These are phyloP conservation scores for Hibiscus mutabilis DNA, from an alignment of 345 rosid genomes.

Conservation along the genomic window DNA sequence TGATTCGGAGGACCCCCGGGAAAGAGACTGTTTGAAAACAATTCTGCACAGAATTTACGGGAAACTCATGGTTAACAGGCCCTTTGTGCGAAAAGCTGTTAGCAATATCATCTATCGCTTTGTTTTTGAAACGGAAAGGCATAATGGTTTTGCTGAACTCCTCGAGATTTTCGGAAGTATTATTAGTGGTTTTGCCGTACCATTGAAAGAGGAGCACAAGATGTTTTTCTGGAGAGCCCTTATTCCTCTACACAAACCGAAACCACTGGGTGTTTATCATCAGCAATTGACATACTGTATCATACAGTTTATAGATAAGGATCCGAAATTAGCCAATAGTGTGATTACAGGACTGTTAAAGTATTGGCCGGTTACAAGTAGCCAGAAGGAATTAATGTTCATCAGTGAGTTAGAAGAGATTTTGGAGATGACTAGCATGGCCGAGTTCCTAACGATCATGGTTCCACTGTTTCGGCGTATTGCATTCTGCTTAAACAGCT, in stretches of 20 bases:
- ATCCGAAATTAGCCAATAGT: conserved; percentile 43
- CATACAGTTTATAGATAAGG: conserved; percentile 62
- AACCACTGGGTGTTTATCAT: conserved; percentile 59
- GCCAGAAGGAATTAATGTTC: conserved; percentile 85
- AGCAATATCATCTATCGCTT: conserved; percentile 61
- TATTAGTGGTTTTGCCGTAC: conserved; percentile 71
- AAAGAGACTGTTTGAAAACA: conserved; percentile 69
- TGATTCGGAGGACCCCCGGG: conserved; percentile 77
- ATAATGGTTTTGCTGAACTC: conserved; percentile 65
- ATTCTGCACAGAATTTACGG: conserved; percentile 65
- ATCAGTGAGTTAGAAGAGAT: conserved; percentile 77
- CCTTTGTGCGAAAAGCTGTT: conserved; percentile 57
- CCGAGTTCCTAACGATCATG: conserved; percentile 59
- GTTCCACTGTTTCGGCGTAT: conserved; percentile 56
- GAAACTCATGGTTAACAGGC: conserved; percentile 65
- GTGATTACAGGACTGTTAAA: conserved; percentile 58
- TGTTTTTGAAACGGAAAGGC: conserved; percentile 64
- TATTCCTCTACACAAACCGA: conserved; percentile 76
- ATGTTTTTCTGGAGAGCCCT: conserved; percentile 54
- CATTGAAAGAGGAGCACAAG: conserved; percentile 76
- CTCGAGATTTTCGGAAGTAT: conserved; percentile 78
- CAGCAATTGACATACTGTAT: conserved; percentile 70
- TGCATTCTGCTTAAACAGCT: conserved; percentile 59
- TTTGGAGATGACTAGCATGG: conserved; percentile 54
- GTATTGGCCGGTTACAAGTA: conserved; percentile 74